Percentiles rank a stretch among this genome's conserved stretches.
phyloP scores from a whole-genome alignment of 768 basidiomycete genomes.

The Lentinula aciculospora region DNA sequence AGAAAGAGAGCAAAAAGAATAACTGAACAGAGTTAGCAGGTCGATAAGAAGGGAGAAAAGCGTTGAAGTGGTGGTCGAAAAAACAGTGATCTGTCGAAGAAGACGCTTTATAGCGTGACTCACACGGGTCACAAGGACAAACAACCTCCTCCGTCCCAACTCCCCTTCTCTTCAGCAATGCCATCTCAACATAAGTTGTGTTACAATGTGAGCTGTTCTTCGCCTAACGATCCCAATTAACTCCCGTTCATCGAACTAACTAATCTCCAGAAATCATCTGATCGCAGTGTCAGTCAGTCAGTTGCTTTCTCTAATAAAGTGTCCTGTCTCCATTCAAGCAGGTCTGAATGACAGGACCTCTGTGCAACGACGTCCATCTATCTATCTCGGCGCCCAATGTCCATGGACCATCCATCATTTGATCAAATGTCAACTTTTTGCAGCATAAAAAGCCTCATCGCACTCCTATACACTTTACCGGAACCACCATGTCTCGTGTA shows the following conservation, averaged over 20 bases:
- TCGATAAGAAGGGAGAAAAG: background rate
- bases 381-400: background rate
- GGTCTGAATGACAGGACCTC: background rate
- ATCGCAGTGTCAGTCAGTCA: no score
- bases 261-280: no score
- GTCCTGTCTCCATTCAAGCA: background rate
- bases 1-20: conserved; percentile 6
- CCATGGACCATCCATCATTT: background rate
- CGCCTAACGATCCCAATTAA: no score
- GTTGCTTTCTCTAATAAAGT: background rate
- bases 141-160: background rate
- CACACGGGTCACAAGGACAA: background rate
- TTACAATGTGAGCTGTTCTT: no score
- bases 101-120: no score
- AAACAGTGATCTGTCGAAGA: no score
- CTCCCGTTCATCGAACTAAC: no score
- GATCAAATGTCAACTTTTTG: background rate
- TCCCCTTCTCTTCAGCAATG: no score
- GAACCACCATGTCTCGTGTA: background rate
- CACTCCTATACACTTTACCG: no score
- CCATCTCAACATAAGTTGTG: no score
- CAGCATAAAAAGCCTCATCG: background rate
- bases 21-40: conserved; percentile 4
- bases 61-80: background rate
- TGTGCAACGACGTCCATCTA: background rate